Percentiles rank a stretch among this genome's conserved stretches.
Evolutionary conservation across 768 basidiomycete genomes (phyloP).

Genomic region (Coprinellus micaceus): DNA sequence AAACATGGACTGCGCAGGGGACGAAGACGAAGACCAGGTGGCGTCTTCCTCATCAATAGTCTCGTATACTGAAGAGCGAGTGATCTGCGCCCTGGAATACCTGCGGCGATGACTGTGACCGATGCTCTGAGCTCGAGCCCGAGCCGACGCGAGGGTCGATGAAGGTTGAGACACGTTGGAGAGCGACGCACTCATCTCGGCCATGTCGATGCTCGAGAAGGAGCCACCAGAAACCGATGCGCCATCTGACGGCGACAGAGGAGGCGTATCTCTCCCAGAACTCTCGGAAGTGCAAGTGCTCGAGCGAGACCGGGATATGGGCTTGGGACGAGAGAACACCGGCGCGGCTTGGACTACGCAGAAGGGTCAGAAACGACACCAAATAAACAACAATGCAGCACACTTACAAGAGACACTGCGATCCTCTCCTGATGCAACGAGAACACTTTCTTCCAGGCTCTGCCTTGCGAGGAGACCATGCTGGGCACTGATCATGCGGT

Average conservation of each 20-base stretch:
- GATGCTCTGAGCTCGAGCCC: constrained; percentile 48
- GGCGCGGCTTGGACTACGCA: constrained; percentile 42
- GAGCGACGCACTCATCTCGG: constrained; percentile 54
- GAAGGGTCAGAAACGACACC: constrained; percentile 12
- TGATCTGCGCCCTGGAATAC: constrained; percentile 58
- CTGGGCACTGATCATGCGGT: constrained; percentile 64
- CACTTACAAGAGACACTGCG: constrained; percentile 47
- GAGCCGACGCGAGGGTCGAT: constrained; percentile 38
- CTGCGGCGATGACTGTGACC: constrained; percentile 72
- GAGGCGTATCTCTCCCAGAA: constrained; percentile 69
- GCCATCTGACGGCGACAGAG: constrained; percentile 64
- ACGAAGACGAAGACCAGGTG: constrained; percentile 20
- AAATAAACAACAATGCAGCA: neutral
- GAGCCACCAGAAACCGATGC: constrained; percentile 70
- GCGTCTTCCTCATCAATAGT: constrained; percentile 70
- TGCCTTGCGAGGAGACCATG: constrained; percentile 60
- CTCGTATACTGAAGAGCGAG: constrained; percentile 70
- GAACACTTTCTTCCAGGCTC: constrained; percentile 62
- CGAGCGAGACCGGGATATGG: constrained; percentile 54
- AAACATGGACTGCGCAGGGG: constrained; percentile 23
- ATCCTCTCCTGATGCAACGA: constrained; percentile 69
- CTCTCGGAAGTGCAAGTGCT: constrained; percentile 52
- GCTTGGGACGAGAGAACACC: constrained; percentile 59
- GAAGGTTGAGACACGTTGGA: constrained; percentile 45
- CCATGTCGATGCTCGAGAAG: constrained; percentile 73